Conservation (phyloP, 2,329 filamentous ascomycete genomes). For the Neodidymelliopsis sp. region DNA sequence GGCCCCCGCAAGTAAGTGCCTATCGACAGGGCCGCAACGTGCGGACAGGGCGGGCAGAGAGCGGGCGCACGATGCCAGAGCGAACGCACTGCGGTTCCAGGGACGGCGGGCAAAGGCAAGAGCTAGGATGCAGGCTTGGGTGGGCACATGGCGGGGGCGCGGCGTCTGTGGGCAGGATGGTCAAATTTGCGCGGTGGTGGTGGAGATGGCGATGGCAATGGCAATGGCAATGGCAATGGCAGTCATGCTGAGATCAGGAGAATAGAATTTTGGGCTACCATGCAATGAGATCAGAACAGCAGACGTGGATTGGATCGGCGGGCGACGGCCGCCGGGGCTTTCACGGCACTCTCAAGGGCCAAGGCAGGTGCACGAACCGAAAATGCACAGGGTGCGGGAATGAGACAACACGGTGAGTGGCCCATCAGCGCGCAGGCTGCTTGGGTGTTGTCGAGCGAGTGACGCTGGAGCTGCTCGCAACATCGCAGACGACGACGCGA, state of each 20-base stretch:
- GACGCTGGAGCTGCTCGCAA: slow-evolving; percentile 12
- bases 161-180: slow-evolving; percentile 16
- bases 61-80: slow-evolving; percentile 10
- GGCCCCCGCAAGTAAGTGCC: slow-evolving; percentile 26
- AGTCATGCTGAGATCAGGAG: slow-evolving; percentile 19
- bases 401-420: slow-evolving; percentile 7
- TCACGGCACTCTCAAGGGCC: slow-evolving; percentile 7
- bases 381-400: slow-evolving; percentile 11
- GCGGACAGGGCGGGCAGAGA: slow-evolving; percentile 21
- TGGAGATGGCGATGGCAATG: no score
- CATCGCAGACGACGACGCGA: slow-evolving; percentile 16
- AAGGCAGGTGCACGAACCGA: slow-evolving; percentile 18
- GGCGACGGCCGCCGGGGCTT: slow-evolving; percentile 6
- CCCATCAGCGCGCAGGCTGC: slow-evolving; percentile 3
- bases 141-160: slow-evolving; percentile 29
- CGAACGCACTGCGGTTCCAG: slow-evolving; percentile 6
- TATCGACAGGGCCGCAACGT: slow-evolving; percentile 16
- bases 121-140: slow-evolving; percentile 17
- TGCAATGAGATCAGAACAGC: slow-evolving; percentile 8
- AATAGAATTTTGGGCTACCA: slow-evolving; percentile 23
- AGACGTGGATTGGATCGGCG: slow-evolving; percentile 7
- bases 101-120: slow-evolving; percentile 10
- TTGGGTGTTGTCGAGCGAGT: slow-evolving; percentile 2
- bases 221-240: no score
- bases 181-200: slow-evolving; percentile 20